These are phyloP conservation scores for Cudoniella acicularis DNA, from an alignment of 495 filamentous ascomycete species.

Conservation along the genomic window DNA sequence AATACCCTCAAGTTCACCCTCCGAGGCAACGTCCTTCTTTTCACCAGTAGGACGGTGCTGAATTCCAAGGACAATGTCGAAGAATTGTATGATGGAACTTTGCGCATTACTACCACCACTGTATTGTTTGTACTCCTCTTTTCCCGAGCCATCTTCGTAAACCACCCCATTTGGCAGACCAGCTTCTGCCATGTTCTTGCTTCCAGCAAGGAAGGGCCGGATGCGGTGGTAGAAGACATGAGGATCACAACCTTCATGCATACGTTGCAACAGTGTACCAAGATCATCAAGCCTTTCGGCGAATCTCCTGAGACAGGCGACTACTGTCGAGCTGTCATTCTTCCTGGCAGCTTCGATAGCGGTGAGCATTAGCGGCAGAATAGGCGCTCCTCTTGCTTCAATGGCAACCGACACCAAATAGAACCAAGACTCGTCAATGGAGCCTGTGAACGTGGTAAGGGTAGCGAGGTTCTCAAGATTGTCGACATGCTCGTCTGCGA, in stretches of 20 bases:
- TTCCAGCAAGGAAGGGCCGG: slow-evolving; percentile 89
- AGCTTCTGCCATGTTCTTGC: slow-evolving; percentile 94
- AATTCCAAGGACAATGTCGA: slow-evolving; percentile 86
- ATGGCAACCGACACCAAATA: slow-evolving; percentile 94
- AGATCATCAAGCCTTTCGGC: slow-evolving; percentile 88
- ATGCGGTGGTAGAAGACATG: slow-evolving; percentile 92
- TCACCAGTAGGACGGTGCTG: slow-evolving; percentile 90
- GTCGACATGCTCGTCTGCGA: slow-evolving; percentile 73
- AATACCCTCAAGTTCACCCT: slow-evolving; percentile 46
- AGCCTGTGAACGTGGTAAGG: slow-evolving; percentile 89
- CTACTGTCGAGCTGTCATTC: slow-evolving; percentile 67
- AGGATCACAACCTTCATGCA: slow-evolving; percentile 92
- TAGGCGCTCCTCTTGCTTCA: slow-evolving; percentile 87
- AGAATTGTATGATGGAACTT: slow-evolving; percentile 91
- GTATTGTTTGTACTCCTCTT: slow-evolving; percentile 68
- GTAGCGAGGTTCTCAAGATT: slow-evolving; percentile 80
- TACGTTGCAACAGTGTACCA: slow-evolving; percentile 64
- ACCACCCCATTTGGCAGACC: slow-evolving; percentile 83
- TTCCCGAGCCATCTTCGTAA: slow-evolving; percentile 72
- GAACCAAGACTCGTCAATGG: slow-evolving; percentile 97
- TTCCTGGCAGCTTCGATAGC: slow-evolving; percentile 79
- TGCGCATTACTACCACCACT: slow-evolving; percentile 94
- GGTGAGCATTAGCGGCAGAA: slow-evolving; percentile 79
- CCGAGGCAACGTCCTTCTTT: slow-evolving; percentile 43
- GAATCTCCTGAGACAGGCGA: slow-evolving; percentile 67